phyloP scores from a whole-genome alignment of 148 eudicot species.

The Spergularia marina region DNA sequence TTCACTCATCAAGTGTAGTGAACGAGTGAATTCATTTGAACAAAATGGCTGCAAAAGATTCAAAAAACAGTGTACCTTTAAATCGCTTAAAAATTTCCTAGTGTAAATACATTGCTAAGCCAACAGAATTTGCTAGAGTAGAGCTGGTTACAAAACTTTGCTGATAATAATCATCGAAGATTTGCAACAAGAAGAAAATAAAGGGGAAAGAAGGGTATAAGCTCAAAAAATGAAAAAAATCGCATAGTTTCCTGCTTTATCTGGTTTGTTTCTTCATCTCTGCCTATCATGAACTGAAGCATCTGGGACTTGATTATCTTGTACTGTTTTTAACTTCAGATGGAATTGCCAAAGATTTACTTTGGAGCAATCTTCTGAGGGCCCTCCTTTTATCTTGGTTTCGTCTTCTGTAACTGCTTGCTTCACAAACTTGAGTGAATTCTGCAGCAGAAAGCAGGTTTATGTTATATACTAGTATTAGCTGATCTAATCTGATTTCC shows the following conservation, averaged over 20 bases:
- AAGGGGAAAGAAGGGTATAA: background rate
- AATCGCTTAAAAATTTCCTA: background rate
- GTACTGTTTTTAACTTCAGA: slow-evolving; percentile 36
- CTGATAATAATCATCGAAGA: slow-evolving; percentile 10
- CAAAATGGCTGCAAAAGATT: background rate
- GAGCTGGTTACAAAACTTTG: slow-evolving; percentile 1
- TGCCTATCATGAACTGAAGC: slow-evolving; percentile 9
- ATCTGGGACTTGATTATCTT: slow-evolving; percentile 14
- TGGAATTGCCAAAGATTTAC: slow-evolving; percentile 66
- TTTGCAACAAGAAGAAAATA: background rate
- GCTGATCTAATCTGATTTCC: background rate
- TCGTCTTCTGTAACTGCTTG: slow-evolving; percentile 79
- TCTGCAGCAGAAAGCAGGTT: slow-evolving; percentile 34
- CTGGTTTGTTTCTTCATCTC: background rate
- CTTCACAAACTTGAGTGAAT: slow-evolving; percentile 72
- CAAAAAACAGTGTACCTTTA: background rate
- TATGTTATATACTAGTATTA: background rate
- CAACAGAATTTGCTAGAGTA: slow-evolving; percentile 17
- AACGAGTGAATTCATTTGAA: background rate
- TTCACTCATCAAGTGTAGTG: no score
- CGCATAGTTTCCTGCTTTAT: background rate
- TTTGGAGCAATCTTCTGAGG: slow-evolving; percentile 69
- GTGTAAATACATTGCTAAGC: slow-evolving; percentile 22
- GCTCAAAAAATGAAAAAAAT: background rate
- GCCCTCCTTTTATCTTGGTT: slow-evolving; percentile 67